Evolutionary conservation across 305 asterid genomes (phyloP).

Genomic region (Striga hermonthica): DNA sequence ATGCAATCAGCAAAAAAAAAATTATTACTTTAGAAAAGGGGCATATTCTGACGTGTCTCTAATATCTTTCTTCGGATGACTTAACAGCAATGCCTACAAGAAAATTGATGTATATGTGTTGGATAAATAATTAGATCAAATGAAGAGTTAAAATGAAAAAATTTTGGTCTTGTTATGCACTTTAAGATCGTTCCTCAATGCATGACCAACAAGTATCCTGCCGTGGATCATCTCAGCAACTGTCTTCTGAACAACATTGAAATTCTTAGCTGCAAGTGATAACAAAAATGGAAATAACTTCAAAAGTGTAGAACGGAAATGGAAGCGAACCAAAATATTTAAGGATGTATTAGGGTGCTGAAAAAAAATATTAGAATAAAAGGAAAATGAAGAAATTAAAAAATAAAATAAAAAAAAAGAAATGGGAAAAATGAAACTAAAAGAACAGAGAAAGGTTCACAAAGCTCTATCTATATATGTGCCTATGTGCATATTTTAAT

Average conservation of each 20-base stretch:
- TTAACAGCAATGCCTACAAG: conserved; percentile 75
- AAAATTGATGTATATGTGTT: conserved; percentile 15
- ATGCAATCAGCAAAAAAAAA: conserved; percentile 24
- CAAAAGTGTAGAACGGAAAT: not conserved
- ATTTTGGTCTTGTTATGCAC: conserved; percentile 35
- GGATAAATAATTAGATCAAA: conserved; percentile 5
- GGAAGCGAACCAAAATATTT: conserved; percentile 6
- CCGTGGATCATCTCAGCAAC: conserved; percentile 79
- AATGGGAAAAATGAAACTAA: not conserved
- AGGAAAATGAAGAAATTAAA: too few species aligned
- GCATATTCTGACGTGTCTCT: conserved; percentile 79
- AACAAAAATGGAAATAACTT: conserved; percentile 29
- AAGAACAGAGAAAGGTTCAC: not conserved
- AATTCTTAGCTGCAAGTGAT: conserved; percentile 69
- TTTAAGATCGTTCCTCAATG: conserved; percentile 86
- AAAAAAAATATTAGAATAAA: too few species aligned
- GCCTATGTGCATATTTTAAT: not conserved
- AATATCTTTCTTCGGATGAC: conserved; percentile 83
- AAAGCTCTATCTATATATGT: not conserved
- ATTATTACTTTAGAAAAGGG: conserved; percentile 67
- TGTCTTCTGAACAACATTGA: conserved; percentile 63
- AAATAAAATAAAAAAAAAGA: too few species aligned
- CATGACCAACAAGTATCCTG: conserved; percentile 87
- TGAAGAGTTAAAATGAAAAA: conserved; percentile 15
- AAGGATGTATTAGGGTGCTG: not conserved